These are phyloP conservation scores for Fragaria iinumae DNA, from an alignment of 306 rosid species.

Conservation along the genomic window DNA sequence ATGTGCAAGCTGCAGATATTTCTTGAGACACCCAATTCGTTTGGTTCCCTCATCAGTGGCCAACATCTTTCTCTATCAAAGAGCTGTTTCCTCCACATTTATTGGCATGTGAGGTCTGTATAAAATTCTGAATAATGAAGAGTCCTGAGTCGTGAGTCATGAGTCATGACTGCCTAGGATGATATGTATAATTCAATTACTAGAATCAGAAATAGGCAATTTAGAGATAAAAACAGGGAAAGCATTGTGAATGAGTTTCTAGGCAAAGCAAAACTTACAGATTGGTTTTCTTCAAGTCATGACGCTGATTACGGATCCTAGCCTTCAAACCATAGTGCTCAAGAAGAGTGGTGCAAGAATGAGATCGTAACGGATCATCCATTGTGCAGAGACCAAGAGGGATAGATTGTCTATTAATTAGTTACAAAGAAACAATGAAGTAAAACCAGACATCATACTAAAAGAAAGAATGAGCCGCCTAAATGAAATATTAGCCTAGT, in stretches of 20 bases:
- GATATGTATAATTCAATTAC: neutral
- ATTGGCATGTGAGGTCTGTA: conserved; percentile 2
- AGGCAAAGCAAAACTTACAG: conserved; percentile 1
- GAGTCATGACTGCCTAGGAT: neutral
- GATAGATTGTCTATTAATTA: neutral
- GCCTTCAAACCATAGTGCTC: neutral
- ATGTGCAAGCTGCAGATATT: neutral
- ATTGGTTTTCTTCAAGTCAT: neutral
- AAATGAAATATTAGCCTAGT: neutral
- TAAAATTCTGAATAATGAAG: neutral
- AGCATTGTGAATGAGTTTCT: neutral
- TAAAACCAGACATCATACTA: neutral
- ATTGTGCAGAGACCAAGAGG: neutral
- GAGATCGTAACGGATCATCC: neutral
- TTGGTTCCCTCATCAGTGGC: conserved; percentile 24
- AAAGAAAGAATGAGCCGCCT: neutral
- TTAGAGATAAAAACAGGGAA: neutral
- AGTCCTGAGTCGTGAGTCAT: neutral
- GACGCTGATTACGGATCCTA: conserved; percentile 4
- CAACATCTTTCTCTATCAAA: conserved; percentile 19
- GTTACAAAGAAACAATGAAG: neutral
- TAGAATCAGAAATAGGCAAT: neutral
- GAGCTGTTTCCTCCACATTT: conserved; percentile 7
- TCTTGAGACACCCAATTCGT: conserved; percentile 4
- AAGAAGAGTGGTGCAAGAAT: neutral